Evolutionary conservation across 768 basidiomycete genomes (phyloP), one percentile per base, ranked within the genome.

Genomic region (Fomitopsis serialis): DNA sequence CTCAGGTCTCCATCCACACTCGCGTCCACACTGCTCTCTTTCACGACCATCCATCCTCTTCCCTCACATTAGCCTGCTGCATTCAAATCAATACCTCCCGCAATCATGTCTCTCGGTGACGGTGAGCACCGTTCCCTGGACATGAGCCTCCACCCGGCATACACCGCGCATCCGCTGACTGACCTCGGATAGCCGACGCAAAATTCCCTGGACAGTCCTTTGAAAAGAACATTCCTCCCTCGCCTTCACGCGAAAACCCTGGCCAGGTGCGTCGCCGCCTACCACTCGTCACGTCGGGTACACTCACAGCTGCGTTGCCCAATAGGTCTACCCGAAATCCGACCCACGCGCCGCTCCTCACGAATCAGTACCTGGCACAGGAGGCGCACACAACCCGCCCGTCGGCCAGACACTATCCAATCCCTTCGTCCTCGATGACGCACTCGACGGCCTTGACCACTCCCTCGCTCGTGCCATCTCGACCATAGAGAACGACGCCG

Each of bases 251-350:
- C 27, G 75, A 78, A 61, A 81, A 80, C 54, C 76, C 74, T 5
- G 78, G 74, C 12, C 68, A 70, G 59, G 78, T 76, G 51, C 23
- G 63, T 52, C 2, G 29, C n/a, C n/a, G n/a, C n/a, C n/a, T n/a
- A n/a, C n/a, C n/a, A n/a, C 25, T 19, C 36, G 11, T 6, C 9
- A n/a, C n/a, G n/a, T n/a, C n/a, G n/a, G n/a, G n/a, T n/a, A n/a
- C n/a, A n/a, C n/a, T n/a, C n/a, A n/a, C n/a, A n/a, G n/a, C n/a
- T n/a, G n/a, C n/a, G n/a, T n/a, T n/a, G n/a, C n/a, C n/a, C n/a
- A n/a, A n/a, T n/a, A 81, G 78, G 78, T 80, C 5, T 80, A 72
- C 54, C 79, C 76, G 0, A 70, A 73, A 55, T 74, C 72, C 0
- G 73, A 77, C 56, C 73, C 74, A 1, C 19, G 55, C 63, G 67